Conservation (phyloP, 2,329 filamentous ascomycete species). For the Escovopsis weberi region DNA sequence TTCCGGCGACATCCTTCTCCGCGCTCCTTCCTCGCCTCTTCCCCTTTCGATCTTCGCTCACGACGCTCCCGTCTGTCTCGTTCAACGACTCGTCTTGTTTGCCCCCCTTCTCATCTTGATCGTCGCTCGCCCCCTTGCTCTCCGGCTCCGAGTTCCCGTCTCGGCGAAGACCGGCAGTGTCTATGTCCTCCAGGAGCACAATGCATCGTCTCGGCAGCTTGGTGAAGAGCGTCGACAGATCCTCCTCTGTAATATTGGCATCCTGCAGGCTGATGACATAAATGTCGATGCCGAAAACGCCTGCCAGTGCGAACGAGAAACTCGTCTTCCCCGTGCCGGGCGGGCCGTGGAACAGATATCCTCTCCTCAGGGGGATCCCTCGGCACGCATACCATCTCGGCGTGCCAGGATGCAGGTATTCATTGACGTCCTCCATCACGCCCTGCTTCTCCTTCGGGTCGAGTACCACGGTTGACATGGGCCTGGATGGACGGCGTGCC, state of each 20-base stretch:
- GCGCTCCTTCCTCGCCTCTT: constrained; percentile 6
- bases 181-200: constrained; percentile 55
- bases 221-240: constrained; percentile 43
- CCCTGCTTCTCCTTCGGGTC: constrained; percentile 50
- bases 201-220: constrained; percentile 48
- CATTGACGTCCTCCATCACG: constrained; percentile 58
- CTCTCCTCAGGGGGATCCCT: constrained; percentile 61
- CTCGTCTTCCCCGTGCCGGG: constrained; percentile 62
- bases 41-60: constrained; percentile 7
- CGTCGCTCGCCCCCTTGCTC: constrained; percentile 7
- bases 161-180: constrained; percentile 45
- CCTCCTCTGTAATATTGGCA: constrained; percentile 45
- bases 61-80: constrained; percentile 13
- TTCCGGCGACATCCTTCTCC: constrained; percentile 5
- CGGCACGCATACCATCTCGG: constrained; percentile 60
- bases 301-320: constrained; percentile 50
- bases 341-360: constrained; percentile 65
- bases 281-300: constrained; percentile 51
- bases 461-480: constrained; percentile 63
- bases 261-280: constrained; percentile 46
- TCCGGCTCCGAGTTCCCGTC: constrained; percentile 18
- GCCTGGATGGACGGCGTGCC: constrained; percentile 49
- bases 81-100: constrained; percentile 10
- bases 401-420: constrained; percentile 58
- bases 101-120: constrained; percentile 2